Evolutionary conservation across 2,329 filamentous ascomycete species (phyloP), one percentile per base, ranked within the genome.

Genomic region (Fusarium hainanense): DNA sequence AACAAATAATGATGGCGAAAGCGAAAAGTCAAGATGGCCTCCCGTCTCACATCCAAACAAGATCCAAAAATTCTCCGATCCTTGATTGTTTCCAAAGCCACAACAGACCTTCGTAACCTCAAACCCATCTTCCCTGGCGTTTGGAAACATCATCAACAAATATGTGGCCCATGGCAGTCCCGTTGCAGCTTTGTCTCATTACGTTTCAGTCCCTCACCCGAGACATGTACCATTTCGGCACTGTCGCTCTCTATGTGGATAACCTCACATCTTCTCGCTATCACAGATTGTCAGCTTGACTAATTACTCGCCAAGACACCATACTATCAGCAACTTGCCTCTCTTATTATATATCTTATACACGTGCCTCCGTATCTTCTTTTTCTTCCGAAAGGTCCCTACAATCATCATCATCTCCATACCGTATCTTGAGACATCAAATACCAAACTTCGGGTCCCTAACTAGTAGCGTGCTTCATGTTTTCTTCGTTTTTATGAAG

Each of bases 161-260:
- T 14, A n/a, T 52, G 18, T 28, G 23, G 14, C 37, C 20, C 43
- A 58, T 34, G 42, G 25, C 41, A 43, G 23, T 28, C 41, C 16
- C 21, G 66, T 69, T 66, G 54, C 67, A 70, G 48, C 41, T 70
- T 49, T 63, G 66, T 63, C 62, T 69, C 60, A 34, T 46, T 48
- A 14, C 37, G 66, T 69, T 69, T 69, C 61, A 70, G 41, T 56
- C 32, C 34, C 27, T 55, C 67, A 69, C 42, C 49, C 49, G 64
- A 68, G 44, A 68, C 62, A 52, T 70, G 41, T 55, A n/a, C 42
- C 44, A 69, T 67, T 32, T 67, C 66, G 41, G 54, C 50, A 51
- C 41, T 30, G 48, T 57, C 34, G 44, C 9, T 21, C 16, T 23
- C 49, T 40, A 55, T 34, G 40, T 51, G 49, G 42, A 44, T 46